phyloP scores from a whole-genome alignment of 1,139 yeast species.

The Hansenula lynferdii region DNA sequence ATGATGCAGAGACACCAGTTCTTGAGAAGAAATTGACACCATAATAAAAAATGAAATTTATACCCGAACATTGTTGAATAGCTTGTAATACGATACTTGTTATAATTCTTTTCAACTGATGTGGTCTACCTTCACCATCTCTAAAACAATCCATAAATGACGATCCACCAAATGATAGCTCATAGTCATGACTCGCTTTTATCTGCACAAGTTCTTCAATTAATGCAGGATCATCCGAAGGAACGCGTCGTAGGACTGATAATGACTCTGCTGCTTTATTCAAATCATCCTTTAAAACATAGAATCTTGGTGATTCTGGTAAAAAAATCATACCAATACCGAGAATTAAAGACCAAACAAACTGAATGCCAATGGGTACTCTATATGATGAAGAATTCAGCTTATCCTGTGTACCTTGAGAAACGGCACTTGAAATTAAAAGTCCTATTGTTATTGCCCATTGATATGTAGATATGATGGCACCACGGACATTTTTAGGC shows the following conservation, averaged over 20 bases:
- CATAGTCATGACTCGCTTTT: slow-evolving; percentile 74
- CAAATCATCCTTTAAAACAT: slow-evolving; percentile 56
- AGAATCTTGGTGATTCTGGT: slow-evolving; percentile 75
- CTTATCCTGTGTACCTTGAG: slow-evolving; percentile 65
- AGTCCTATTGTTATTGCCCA: slow-evolving; percentile 88
- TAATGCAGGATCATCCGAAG: slow-evolving; percentile 55
- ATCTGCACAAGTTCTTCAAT: slow-evolving; percentile 75
- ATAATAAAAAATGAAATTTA: slow-evolving; percentile 74
- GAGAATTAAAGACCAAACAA: slow-evolving; percentile 58
- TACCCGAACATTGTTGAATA: slow-evolving; percentile 74
- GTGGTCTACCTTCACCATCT: slow-evolving; percentile 60
- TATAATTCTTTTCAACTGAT: slow-evolving; percentile 56
- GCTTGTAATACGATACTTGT: slow-evolving; percentile 70
- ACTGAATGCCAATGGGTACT: slow-evolving; percentile 73
- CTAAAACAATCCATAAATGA: slow-evolving; percentile 57
- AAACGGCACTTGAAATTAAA: slow-evolving; percentile 66
- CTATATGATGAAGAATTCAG: slow-evolving; percentile 56
- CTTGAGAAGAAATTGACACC: slow-evolving; percentile 69
- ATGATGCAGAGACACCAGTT: slow-evolving; percentile 56
- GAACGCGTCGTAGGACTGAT: slow-evolving; percentile 59
- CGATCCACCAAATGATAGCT: slow-evolving; percentile 56
- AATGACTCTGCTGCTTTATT: slow-evolving; percentile 58
- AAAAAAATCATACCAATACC: slow-evolving; percentile 60
- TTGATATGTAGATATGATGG: slow-evolving; percentile 74
- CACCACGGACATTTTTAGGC: slow-evolving; percentile 76